phyloP scores from a whole-genome alignment of 768 basidiomycete genomes.

The Mycena haematopus region DNA sequence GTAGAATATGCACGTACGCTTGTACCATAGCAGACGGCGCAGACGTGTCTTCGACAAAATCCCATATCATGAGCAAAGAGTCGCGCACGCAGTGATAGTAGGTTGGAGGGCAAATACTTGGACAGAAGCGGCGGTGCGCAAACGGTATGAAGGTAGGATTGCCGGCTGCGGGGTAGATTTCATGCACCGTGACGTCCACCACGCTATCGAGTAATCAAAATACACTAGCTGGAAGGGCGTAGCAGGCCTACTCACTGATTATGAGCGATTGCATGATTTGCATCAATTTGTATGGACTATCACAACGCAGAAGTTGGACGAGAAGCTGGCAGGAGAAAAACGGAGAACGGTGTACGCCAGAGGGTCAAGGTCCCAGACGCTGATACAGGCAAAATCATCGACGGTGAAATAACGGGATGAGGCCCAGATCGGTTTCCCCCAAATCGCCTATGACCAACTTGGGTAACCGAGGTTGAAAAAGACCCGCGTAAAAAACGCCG shows the following conservation, averaged over 20 bases:
- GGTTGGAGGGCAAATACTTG: conserved; percentile 4
- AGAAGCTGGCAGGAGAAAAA: not conserved
- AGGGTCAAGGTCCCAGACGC: conserved; percentile 39
- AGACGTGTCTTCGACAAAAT: conserved; percentile 15
- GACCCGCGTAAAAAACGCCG: conserved; percentile 21
- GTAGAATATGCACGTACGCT: not conserved
- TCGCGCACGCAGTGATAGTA: conserved; percentile 16
- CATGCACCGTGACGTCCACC: conserved; percentile 12
- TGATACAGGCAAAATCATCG: conserved; percentile 23
- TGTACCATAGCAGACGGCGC: conserved; percentile 5
- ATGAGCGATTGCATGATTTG: no score
- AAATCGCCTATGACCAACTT: conserved; percentile 9
- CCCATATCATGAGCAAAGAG: conserved; percentile 15
- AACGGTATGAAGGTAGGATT: conserved; percentile 1
- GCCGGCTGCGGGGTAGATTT: conserved; percentile 6
- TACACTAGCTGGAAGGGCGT: not conserved
- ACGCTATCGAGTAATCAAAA: not conserved
- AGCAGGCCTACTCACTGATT: conserved; percentile 4
- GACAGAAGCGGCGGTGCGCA: conserved; percentile 8
- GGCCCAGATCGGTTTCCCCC: conserved; percentile 25
- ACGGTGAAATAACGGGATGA: conserved; percentile 38
- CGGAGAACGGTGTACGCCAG: conserved; percentile 13
- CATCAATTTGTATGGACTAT: not conserved
- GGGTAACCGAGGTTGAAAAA: conserved; percentile 26
- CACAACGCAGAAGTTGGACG: conserved; percentile 15